phyloP scores from a whole-genome alignment of 306 rosid species.

The Fagus sylvatica region DNA sequence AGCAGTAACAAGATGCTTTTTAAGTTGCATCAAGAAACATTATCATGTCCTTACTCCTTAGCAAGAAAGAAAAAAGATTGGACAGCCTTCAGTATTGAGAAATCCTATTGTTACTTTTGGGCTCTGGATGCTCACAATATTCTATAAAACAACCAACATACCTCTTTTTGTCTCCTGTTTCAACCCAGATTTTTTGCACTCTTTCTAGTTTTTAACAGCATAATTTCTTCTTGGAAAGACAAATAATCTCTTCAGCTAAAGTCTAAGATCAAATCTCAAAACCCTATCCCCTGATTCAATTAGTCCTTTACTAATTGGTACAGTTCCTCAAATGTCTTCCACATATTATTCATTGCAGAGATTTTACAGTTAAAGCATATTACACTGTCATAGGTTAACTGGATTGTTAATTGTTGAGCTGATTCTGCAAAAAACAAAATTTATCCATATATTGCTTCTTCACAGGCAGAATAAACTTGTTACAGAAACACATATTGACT shows the following conservation, averaged over 20 bases:
- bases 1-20: conserved; percentile 88
- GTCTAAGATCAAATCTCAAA: conserved; percentile 6
- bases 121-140: not conserved
- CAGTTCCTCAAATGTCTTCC: not conserved
- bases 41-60: conserved; percentile 22
- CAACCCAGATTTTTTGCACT: not conserved
- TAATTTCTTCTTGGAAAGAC: not conserved
- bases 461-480: no score
- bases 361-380: not conserved
- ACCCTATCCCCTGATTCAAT: not conserved
- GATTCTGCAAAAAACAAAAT: no score
- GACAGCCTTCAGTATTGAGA: not conserved
- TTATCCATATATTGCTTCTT: no score
- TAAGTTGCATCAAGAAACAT: conserved; percentile 58
- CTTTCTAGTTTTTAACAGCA: not conserved
- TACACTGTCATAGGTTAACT: not conserved
- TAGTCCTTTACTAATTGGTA: not conserved
- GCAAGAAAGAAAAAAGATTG: not conserved
- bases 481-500: not conserved
- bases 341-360: not conserved
- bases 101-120: conserved; percentile 2
- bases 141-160: no score
- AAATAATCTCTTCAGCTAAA: not conserved
- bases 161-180: not conserved
- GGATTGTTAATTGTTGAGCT: no score